These are phyloP conservation scores for Solanum chmielewskii DNA, from an alignment of 257 asterid genomes.

Conservation along the genomic window DNA sequence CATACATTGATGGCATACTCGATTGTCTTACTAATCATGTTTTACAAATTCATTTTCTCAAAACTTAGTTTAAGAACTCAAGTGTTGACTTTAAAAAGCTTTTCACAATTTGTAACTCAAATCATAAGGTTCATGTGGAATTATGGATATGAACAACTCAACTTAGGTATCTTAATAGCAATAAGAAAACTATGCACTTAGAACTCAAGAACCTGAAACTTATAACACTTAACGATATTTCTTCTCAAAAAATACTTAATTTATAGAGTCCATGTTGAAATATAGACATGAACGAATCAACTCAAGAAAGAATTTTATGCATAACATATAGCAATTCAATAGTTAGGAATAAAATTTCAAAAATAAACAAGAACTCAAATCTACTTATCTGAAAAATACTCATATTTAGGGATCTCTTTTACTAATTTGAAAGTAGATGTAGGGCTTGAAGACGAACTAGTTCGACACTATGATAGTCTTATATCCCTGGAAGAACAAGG, in stretches of 20 bases:
- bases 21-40: neutral
- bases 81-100: neutral
- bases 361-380: neutral
- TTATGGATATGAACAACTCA: neutral
- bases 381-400: neutral
- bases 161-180: neutral
- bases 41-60: neutral
- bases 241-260: neutral
- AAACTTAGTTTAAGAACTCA: neutral
- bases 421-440: neutral
- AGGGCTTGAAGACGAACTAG: neutral
- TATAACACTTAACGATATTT: neutral
- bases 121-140: neutral
- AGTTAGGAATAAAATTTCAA: neutral
- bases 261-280: neutral
- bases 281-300: neutral
- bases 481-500: neutral
- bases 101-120: neutral
- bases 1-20: neutral
- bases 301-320: neutral
- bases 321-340: neutral
- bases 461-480: neutral
- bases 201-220: neutral
- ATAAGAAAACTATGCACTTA: neutral
- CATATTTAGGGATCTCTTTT: neutral